Percentiles rank a stretch among this genome's conserved stretches.
phyloP scores from a whole-genome alignment of 495 filamentous ascomycete genomes.

The Annulohypoxylon nitens region DNA sequence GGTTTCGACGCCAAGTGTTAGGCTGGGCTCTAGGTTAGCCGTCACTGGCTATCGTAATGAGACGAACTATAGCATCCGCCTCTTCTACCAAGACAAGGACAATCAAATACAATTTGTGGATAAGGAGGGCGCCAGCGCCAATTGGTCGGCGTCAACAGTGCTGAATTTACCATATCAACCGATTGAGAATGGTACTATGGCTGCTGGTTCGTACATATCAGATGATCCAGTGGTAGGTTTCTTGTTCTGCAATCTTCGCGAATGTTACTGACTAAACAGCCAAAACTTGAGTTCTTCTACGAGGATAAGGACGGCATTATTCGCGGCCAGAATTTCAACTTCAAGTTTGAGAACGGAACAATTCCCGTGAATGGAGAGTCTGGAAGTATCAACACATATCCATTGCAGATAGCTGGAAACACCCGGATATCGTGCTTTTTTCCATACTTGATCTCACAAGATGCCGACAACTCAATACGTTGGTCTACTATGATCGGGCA shows the following conservation, averaged over 20 bases:
- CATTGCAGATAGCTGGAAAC: slow-evolving; percentile 28
- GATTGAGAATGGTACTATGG: slow-evolving; percentile 25
- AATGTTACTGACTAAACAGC: slow-evolving; percentile 27
- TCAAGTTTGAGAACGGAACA: slow-evolving; percentile 35
- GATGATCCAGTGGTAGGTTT: slow-evolving; percentile 30
- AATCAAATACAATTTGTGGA: slow-evolving; percentile 34
- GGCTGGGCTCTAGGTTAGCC: slow-evolving; percentile 26
- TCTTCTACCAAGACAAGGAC: slow-evolving; percentile 36
- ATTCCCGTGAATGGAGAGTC: slow-evolving; percentile 32
- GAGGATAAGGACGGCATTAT: slow-evolving; percentile 39
- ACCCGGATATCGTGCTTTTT: slow-evolving; percentile 31
- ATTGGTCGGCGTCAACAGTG: slow-evolving; percentile 26
- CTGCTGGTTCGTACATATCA: slow-evolving; percentile 32
- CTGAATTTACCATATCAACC: slow-evolving; percentile 34
- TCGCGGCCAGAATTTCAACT: slow-evolving; percentile 43
- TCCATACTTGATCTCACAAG: slow-evolving; percentile 38
- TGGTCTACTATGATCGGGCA: slow-evolving; percentile 34
- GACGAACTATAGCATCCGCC: slow-evolving; percentile 35
- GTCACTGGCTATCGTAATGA: slow-evolving; percentile 36
- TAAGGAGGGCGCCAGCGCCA: slow-evolving; percentile 25
- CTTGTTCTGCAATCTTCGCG: neutral
- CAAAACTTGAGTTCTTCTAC: slow-evolving; percentile 43
- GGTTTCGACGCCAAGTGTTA: slow-evolving; percentile 14
- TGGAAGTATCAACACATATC: slow-evolving; percentile 38
- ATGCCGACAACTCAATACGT: slow-evolving; percentile 28